phyloP scores from a whole-genome alignment of 352 stramenopile species.

The Pilasporangium apinafurcum region DNA sequence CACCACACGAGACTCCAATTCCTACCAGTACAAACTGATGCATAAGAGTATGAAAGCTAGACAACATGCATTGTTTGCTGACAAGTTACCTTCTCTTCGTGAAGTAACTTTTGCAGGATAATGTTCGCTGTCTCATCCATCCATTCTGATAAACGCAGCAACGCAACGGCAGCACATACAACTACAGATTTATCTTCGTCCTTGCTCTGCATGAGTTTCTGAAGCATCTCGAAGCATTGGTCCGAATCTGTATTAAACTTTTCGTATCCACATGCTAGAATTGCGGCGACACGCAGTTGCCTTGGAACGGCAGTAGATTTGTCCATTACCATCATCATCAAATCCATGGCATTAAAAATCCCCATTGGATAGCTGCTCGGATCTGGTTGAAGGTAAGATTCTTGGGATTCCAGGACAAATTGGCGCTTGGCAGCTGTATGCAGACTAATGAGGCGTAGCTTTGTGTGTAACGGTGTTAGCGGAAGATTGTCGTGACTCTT shows the following conservation, averaged over 20 bases:
- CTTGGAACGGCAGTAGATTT: conserved; percentile 48
- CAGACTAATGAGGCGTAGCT: conserved; percentile 62
- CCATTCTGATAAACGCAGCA: conserved; percentile 73
- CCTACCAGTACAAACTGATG: conserved; percentile 9
- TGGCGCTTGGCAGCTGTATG: conserved; percentile 66
- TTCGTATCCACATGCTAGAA: conserved; percentile 74
- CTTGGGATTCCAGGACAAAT: conserved; percentile 55
- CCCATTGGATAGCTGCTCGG: conserved; percentile 38
- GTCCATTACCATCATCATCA: conserved; percentile 80
- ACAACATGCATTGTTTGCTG: neutral
- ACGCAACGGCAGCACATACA: conserved; percentile 68
- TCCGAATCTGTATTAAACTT: conserved; percentile 53
- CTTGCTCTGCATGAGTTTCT: conserved; percentile 41
- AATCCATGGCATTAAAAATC: conserved; percentile 77
- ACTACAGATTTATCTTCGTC: conserved; percentile 64
- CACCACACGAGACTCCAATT: conserved; percentile 63
- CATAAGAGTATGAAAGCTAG: neutral
- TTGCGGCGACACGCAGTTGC: conserved; percentile 63
- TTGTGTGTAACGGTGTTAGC: conserved; percentile 60
- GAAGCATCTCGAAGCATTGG: conserved; percentile 57
- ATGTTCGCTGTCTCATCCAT: conserved; percentile 84
- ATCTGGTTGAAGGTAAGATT: conserved; percentile 58
- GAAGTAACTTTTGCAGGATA: conserved; percentile 67
- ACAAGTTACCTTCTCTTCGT: conserved; percentile 57
- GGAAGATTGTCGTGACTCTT: conserved; percentile 28